Evolutionary conservation across 1,284 basidiomycete species (phyloP).

Genomic region (Termitomyces sp.): DNA sequence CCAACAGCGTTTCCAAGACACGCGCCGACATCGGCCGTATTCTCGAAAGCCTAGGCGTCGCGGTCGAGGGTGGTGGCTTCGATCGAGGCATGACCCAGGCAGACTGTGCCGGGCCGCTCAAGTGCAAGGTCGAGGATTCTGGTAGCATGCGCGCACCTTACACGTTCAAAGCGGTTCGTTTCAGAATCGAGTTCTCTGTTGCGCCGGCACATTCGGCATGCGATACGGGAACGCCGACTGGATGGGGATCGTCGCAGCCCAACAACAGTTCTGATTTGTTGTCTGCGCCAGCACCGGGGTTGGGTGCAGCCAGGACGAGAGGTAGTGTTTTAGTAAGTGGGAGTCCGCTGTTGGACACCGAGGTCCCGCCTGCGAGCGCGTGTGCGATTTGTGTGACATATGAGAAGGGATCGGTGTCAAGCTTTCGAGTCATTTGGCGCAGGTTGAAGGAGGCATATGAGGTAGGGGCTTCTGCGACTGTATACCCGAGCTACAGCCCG

Average conservation of each 20-base stretch:
- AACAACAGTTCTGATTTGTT: constrained; percentile 14
- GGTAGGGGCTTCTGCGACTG: constrained; percentile 24
- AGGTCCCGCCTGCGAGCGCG: constrained; percentile 48
- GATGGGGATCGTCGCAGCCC: constrained; percentile 6
- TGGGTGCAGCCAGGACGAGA: constrained; percentile 2
- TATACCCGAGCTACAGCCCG: constrained; percentile 33
- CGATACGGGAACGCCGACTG: constrained; percentile 5
- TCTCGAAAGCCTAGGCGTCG: constrained; percentile 63
- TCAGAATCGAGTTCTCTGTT: constrained; percentile 39
- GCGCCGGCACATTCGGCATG: constrained; percentile 6
- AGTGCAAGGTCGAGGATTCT: constrained; percentile 62
- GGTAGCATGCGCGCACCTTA: constrained; percentile 23
- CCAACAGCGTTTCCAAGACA: constrained; percentile 56
- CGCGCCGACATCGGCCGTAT: constrained; percentile 60
- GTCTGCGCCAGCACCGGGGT: constrained; percentile 8
- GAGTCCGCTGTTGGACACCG: constrained; percentile 55
- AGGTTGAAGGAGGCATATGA: constrained; percentile 54
- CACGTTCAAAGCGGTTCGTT: constrained; percentile 37
- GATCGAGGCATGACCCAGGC: constrained; percentile 28
- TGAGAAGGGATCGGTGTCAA: constrained; percentile 84
- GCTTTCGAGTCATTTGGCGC: constrained; percentile 73
- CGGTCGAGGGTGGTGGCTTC: constrained; percentile 33
- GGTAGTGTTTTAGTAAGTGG: constrained; percentile 11
- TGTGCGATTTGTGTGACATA: constrained; percentile 67
- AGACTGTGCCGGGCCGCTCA: constrained; percentile 38